Base-by-base conservation (phyloP, 306 rosid genomes). In the Dryas alaskensis region DNA sequence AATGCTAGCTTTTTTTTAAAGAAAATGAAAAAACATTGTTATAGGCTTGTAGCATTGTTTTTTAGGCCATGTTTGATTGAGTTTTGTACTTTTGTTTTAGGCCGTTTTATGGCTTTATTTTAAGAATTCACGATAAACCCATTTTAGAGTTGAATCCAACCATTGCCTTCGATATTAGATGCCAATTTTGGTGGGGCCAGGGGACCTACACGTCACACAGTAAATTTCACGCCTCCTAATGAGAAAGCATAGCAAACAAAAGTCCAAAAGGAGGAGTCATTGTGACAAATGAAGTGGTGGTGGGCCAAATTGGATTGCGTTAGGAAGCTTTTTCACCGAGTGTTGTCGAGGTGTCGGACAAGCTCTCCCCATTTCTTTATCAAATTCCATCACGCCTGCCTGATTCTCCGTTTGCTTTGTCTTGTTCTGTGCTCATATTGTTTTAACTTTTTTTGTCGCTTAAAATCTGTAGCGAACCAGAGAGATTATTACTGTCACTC, bases 341-440 rank as follows among this genome's bases (percentile, higher is more conserved):
- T 74, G 37, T 70, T 92, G 98, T 92, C 98, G 84, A 71, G 31
- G 73, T 86, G 98, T 92, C 94, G 94, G 94, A 71, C 73, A 75
- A 64, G 70, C 79, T 65, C 85, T 68, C 73, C 66, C 75, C 73
- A 62, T 57, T 73, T 83, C 76, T 80, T 59, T 80, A 79, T 72
- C 78, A 72, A 64, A 72, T 54, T 74, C 83, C 68, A 72, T 70
- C 79, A 73, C 91, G 89, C 87, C 79, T 78, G 73, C 87, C 92
- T 77, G 79, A 84, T 82, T 87, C 87, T 82, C 73, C 80, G 82
- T 76, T 8, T 78, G 73, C 82, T 75, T 82, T 92, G 92, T 92
- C 87, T 84, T 65, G 76, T 72, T 43, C 5, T 72, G 16, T 67
- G 6, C 54, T 17, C 46, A 54, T 46, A 8, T 65, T 51, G 43